Conservation (phyloP, 2,329 filamentous ascomycete species). For the Paracoccidioides brasiliensis region DNA sequence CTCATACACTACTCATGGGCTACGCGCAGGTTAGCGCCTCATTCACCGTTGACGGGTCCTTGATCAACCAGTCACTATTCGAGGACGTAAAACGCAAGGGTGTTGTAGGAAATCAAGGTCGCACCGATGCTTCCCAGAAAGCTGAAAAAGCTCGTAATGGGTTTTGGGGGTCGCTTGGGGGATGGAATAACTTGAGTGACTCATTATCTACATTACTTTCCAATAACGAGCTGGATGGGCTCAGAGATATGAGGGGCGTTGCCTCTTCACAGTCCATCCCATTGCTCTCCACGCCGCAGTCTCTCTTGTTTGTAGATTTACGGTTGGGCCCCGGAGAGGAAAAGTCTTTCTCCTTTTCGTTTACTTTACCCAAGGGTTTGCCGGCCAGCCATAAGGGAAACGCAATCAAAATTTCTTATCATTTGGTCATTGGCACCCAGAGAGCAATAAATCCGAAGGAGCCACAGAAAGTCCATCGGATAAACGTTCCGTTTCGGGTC, state of each 20-base stretch:
- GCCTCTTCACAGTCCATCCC: constrained; percentile 79
- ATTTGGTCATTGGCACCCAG: constrained; percentile 82
- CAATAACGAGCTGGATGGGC: constrained; percentile 73
- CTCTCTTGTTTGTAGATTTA: constrained; percentile 88
- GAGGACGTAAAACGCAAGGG: constrained; percentile 94
- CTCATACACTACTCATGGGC: constrained; percentile 87
- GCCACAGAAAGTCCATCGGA: constrained; percentile 69
- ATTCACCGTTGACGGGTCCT: constrained; percentile 79
- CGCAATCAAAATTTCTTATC: constrained; percentile 87
- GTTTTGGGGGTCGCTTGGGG: constrained; percentile 70
- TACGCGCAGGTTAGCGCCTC: constrained; percentile 89
- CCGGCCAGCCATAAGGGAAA: constrained; percentile 84
- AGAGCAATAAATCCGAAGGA: constrained; percentile 63
- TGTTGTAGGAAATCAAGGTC: constrained; percentile 68
- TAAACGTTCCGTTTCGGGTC: constrained; percentile 85
- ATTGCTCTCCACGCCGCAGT: constrained; percentile 86
- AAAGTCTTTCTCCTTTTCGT: constrained; percentile 72
- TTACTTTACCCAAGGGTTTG: constrained; percentile 73
- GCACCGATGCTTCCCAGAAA: constrained; percentile 56
- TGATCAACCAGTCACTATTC: constrained; percentile 80
- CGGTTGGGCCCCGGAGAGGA: constrained; percentile 79
- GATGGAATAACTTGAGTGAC: constrained; percentile 77
- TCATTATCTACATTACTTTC: constrained; percentile 82
- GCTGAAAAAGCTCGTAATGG: constrained; percentile 56
- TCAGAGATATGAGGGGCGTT: constrained; percentile 86